A percentile compares a stretch with the other conserved stretches of the same genome.
These are phyloP conservation scores for Elsinoe arachidis DNA, from an alignment of 2,329 filamentous ascomycete genomes.

Conservation along the genomic window DNA sequence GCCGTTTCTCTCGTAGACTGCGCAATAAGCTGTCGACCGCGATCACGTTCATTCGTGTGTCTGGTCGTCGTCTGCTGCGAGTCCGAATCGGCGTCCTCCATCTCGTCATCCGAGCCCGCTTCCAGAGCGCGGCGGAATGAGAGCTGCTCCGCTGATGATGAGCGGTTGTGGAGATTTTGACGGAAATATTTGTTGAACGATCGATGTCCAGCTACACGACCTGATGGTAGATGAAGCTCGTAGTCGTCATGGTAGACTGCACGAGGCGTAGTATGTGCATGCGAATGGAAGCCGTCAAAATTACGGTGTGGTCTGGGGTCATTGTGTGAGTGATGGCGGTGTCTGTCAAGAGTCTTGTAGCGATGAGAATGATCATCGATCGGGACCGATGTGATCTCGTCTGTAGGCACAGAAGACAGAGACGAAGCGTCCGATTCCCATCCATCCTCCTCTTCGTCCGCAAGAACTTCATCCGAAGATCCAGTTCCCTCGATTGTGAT, in stretches of 20 bases:
- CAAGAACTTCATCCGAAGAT: constrained; percentile 46
- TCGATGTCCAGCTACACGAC: constrained; percentile 81
- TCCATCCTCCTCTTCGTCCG: constrained; percentile 58
- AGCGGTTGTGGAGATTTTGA: constrained; percentile 82
- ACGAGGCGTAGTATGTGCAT: constrained; percentile 62
- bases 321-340: constrained; percentile 65
- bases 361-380: constrained; percentile 63
- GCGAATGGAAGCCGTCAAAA: constrained; percentile 70
- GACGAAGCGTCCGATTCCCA: constrained; percentile 93
- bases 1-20: constrained; percentile 66
- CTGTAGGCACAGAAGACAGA: constrained; percentile 74
- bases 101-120: constrained; percentile 39
- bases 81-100: constrained; percentile 33
- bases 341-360: constrained; percentile 62
- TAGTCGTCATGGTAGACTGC: constrained; percentile 86
- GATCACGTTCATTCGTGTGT: constrained; percentile 21
- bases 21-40: constrained; percentile 41
- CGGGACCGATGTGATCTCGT: constrained; percentile 70
- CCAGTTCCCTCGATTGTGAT: constrained; percentile 40
- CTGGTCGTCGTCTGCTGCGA: constrained; percentile 19
- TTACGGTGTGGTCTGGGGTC: constrained; percentile 66
- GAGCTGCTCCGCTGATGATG: constrained; percentile 25
- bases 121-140: constrained; percentile 49
- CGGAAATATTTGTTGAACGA: constrained; percentile 81
- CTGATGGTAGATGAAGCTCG: constrained; percentile 85